Evolutionary conservation across 495 filamentous ascomycete species (phyloP), one percentile per base, ranked within the genome.

Genomic region (Neurospora pannonica): DNA sequence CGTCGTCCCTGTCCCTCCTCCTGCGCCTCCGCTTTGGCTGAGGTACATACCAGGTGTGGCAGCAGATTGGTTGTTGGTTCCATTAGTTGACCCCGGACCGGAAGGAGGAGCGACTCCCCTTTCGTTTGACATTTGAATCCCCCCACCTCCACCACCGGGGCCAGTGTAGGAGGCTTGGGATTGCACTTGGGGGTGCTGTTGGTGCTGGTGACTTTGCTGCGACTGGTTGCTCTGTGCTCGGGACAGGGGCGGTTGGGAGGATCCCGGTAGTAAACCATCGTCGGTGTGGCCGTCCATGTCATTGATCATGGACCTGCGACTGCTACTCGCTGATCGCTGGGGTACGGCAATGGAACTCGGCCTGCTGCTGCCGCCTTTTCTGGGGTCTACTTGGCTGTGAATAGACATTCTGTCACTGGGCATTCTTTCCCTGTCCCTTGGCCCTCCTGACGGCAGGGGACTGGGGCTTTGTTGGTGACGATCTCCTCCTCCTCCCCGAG

Each of bases 401-500:
- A 67, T 67, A 19, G 54, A 67, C 21, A 76, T 82, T 6, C 78
- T 79, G 60, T 80, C 79, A 43, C 78, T 78, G 38, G 79, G 54
- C 28, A 67, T 79, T 24, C 84, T 76, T 15, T 78, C 77, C 39
- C 79, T 81, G 19, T 72, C 76, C 36, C 78, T 81, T 21, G 87
- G 87, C 0, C 87, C 87, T 1, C 81, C 88, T 3, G 87, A 85
- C 3, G 87, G 81, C 0, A 81, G 81, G 0, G 87, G 87, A 11
- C 83, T 82, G n/a, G 87, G 87, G 62, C 84, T 86, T 83, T 84
- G n/a, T 76, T 77, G 0, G 76, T 74, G 11, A 81, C 74, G 4
- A 77, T 75, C 0, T 77, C 74, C 60, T 82, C 83, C 0, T 77
- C 75, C 67, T 82, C 83, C 5, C 21, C 74, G 8, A 73, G 67